Conservation (phyloP, 805 yeast genomes). For the Torulaspora microellipsoides region DNA sequence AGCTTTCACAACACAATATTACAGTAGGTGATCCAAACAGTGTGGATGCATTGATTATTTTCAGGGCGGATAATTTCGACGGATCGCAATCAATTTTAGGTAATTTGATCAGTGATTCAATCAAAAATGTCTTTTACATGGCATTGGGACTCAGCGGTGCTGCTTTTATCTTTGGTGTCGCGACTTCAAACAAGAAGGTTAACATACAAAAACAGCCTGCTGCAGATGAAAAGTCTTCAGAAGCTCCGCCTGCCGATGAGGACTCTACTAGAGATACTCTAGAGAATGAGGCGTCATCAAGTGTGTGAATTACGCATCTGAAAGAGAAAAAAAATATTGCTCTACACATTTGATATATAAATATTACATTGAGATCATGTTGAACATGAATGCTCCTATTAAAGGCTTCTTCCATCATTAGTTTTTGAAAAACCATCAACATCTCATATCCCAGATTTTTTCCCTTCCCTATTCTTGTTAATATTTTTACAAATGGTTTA, state of each 20-base stretch:
- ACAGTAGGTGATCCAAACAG: conserved; percentile 8
- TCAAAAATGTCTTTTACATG: conserved; percentile 23
- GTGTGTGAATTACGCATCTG: too few relatives aligned
- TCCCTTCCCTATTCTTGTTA: too few relatives aligned
- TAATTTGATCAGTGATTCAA: conserved; percentile 14
- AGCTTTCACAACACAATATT: conserved; percentile 8
- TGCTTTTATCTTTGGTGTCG: conserved; percentile 16
- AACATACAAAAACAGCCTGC: conserved; percentile 3
- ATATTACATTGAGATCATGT: too few relatives aligned
- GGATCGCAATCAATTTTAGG: conserved; percentile 18
- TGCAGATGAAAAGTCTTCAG: not conserved
- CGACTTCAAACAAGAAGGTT: conserved; percentile 19
- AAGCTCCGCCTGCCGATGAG: not conserved
- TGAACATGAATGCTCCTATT: too few relatives aligned
- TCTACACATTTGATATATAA: too few relatives aligned
- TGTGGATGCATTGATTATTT: conserved; percentile 18
- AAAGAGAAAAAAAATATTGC: too few relatives aligned
- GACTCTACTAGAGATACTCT: not conserved
- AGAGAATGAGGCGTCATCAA: not conserved
- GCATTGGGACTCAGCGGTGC: conserved; percentile 17
- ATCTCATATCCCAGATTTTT: too few relatives aligned
- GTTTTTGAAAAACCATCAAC: too few relatives aligned
- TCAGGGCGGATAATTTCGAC: conserved; percentile 20
- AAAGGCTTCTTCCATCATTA: too few relatives aligned
- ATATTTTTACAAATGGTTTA: too few relatives aligned